Base-by-base conservation (phyloP, 2,329 filamentous ascomycete genomes). In the Colletotrichum sansevieriae region DNA sequence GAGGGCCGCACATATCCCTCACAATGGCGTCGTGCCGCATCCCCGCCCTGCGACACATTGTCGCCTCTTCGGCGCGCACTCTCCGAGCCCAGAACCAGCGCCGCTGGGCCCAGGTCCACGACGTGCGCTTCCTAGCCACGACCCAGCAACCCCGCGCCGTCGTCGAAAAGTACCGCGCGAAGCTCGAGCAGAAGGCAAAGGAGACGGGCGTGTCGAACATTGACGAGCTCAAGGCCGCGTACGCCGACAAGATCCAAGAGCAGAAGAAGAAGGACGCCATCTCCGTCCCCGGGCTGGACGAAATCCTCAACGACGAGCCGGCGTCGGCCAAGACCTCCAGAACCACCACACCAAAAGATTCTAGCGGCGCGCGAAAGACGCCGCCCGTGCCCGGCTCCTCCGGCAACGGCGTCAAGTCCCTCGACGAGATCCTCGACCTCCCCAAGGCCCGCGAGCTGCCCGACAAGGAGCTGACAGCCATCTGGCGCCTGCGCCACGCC, bases 401-500 rank as follows among this genome's bases (percentile, higher is more conserved):
- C 62, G 63, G 41, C 66, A 63, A 57, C 71, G 54, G 63, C 69
- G 69, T 85, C 71, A 83, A 85, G 73, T 81, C 84, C 3, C 83
- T 85, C 70, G 82, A 81, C 74, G 80, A 83, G 72, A 84, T 84
- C 78, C 82, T 99, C 75, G 92, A 98, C 82, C 84, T 98, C 57
- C 84, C 89, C 68, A 98, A 98, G 79, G 89, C 89, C 63, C 85
- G 87, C 61, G 78, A 82, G 52, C 89, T 98, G 3, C 92, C 95
- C 0, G 82, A 87, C 18, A 91, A 93, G 78, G 95, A 98, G 78
- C 91, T 99, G 64, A 91, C 94, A 74, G 88, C 91, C 37, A 87
- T 98, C 74, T 99, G 96, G 96, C 92, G 95, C 25, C 88, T 97
- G 29, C 92, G 93, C 59, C 93, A 98, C 82, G 91, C 94, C 46